Conservation (phyloP, 2,329 filamentous ascomycete species). For the Neonectria punicea region DNA sequence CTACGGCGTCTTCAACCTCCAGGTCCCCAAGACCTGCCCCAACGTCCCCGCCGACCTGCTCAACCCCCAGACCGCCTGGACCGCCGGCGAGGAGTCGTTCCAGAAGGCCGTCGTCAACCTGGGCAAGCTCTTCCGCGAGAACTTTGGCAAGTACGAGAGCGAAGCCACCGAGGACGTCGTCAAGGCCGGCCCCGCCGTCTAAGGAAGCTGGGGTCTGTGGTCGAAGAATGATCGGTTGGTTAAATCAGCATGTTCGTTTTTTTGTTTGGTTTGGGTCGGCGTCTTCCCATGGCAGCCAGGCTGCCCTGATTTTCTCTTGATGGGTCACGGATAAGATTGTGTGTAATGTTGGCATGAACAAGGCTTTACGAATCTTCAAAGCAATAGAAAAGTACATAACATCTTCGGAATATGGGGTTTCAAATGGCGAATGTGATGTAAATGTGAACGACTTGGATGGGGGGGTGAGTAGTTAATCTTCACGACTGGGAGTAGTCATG, state of each 20-base stretch:
- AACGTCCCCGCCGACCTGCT: conserved; percentile 91
- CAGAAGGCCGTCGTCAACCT: conserved; percentile 90
- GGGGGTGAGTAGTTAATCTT: too few relatives aligned
- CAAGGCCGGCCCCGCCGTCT: conserved; percentile 67
- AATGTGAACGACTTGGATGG: too few relatives aligned
- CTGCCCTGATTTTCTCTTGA: conserved; percentile 40
- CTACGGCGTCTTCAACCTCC: conserved; percentile 96
- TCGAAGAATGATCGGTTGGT: conserved; percentile 29
- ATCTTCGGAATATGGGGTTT: conserved; percentile 26
- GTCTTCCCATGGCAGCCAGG: conserved; percentile 44
- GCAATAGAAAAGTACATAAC: conserved; percentile 42
- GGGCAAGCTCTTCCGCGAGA: conserved; percentile 89
- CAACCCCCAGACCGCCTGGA: conserved; percentile 96
- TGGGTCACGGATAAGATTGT: conserved; percentile 41
- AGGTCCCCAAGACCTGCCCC: conserved; percentile 91
- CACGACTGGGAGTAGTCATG: too few relatives aligned
- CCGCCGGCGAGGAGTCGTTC: conserved; percentile 83
- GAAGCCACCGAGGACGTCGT: conserved; percentile 85
- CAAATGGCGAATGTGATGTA: not conserved
- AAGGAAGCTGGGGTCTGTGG: conserved; percentile 24
- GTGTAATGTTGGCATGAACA: conserved; percentile 41
- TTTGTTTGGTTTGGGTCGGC: conserved; percentile 43
- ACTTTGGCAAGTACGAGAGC: conserved; percentile 95
- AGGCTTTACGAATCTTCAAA: conserved; percentile 37
- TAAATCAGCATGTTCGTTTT: conserved; percentile 38